Evolutionary conservation across 768 basidiomycete genomes (phyloP), one percentile per base, ranked within the genome.

Genomic region (Agrocybe praecox): DNA sequence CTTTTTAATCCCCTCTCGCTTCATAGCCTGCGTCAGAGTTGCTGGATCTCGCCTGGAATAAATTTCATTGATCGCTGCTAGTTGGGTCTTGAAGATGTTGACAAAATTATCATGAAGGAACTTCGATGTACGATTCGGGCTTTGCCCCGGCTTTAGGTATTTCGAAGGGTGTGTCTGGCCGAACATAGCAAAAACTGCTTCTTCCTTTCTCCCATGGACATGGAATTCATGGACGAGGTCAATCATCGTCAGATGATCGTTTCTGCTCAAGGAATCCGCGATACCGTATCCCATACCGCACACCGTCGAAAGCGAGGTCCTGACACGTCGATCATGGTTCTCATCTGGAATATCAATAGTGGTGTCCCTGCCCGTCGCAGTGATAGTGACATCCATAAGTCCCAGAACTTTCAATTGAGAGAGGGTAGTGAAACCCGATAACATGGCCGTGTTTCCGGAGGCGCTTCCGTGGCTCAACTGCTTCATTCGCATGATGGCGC

Each of bases 131-230:
- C 79, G 79, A 52, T 90, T 92, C 52, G 86, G 85, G 62, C 75
- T 83, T 21, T 75, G 74, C 6, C 76, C 76, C 3, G 84, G 74
- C 6, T 71, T 71, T 12, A 78, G 60, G 6, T 69, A 60, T 33
- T 73, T 74, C 1, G 74, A 73, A 0, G 76, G 85, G 18, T 85
- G 79, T 6, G 85, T 78, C 2, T 90, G 84, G 14, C 96, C 96
- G 70, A 98, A 98, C 88, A 99, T 94, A 19, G 94, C 97, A 65
- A 99, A 97, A 18, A 99, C 77, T 12, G 93, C 93, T 69, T 96
- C 92, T 65, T 87, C 86, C 46, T 85, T 81, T 55, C 80, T 76
- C 14, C 82, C 85, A 8, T 89, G 85, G 73, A 82, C 85, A 10
- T 89, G 85, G 73, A 96, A 97, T 62, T 91, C 85, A 46, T 95